Evolutionary conservation across 495 filamentous ascomycete species (phyloP).

Genomic region (Arthonia radiata): DNA sequence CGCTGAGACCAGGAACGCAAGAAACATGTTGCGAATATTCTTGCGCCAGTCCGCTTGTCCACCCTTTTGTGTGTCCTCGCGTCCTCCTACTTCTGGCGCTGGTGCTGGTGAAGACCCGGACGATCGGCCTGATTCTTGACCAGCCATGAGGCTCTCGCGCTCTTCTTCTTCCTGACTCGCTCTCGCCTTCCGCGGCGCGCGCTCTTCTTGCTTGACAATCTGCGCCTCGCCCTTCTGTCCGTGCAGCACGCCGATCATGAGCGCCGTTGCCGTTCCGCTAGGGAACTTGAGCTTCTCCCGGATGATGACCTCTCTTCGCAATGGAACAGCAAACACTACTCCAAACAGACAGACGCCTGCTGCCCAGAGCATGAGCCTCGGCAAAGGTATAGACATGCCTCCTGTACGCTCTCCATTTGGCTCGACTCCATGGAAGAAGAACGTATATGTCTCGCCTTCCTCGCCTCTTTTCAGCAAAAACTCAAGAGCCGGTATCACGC

Average conservation of each 20-base stretch:
- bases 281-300: constrained; percentile 82
- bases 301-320: constrained; percentile 72
- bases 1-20: constrained; percentile 32
- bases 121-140: too few relatives aligned
- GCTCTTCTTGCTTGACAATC: constrained; percentile 5
- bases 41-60: constrained; percentile 27
- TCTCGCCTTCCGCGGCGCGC: constrained; percentile 4
- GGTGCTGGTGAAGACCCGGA: too few relatives aligned
- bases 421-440: too few relatives aligned
- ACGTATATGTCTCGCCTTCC: constrained; percentile 40
- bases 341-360: too few relatives aligned
- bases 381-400: too few relatives aligned
- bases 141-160: too few relatives aligned
- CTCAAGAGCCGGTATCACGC: constrained; percentile 76
- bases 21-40: constrained; percentile 32
- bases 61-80: constrained; percentile 5
- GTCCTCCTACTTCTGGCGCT: constrained; percentile 7
- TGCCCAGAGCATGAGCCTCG: constrained; percentile 68
- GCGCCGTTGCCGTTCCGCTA: constrained; percentile 77
- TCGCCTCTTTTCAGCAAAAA: constrained; percentile 55
- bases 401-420: constrained; percentile 42
- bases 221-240: constrained; percentile 23
- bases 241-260: constrained; percentile 77
- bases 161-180: constrained; percentile 6
- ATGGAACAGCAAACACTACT: too few relatives aligned